Evolutionary conservation across 148 eudicot genomes (phyloP), one percentile per base, ranked within the genome.

Genomic region (Vaccinium macrocarpon): DNA sequence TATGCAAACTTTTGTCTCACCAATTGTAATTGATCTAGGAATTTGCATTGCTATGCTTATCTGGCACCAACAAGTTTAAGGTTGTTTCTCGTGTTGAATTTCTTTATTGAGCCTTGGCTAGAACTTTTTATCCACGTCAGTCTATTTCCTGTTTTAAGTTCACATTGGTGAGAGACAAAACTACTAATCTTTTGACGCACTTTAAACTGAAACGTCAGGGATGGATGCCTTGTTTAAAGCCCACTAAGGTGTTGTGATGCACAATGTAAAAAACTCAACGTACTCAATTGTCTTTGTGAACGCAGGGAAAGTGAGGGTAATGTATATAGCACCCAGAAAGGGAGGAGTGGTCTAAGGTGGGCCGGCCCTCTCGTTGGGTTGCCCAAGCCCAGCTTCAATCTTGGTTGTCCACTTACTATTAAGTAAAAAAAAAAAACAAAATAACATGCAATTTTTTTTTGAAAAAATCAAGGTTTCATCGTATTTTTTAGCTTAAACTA

Each of bases 11-110:
- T 16, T 62, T 53, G 68, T 76, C n/a, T 12, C 32, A 11, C 50
- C 23, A 50, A 35, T 46, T 68, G 59, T 81, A 27, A 68, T 64
- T 21, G 25, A 48, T 81, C 57, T 21, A n/a, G 62, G 16, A 57
- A n/a, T 64, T 23, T 15, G 1, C 9, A 49, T 62, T 48, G 48
- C 18, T 76, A 81, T 81, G 51, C 48, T 81, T 49, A 27, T 51
- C 66, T 38, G 57, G 49, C 55, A 15, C 32, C 18, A 48, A 8
- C 32, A 46, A 79, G 15, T 61, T 42, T 59, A 19, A 6, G 35
- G 5, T 62, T 61, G 46, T 9, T 14, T 81, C 53, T 62, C 23
- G 62, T 61, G 50, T 80, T 80, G 73, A 50, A 42, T 62, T 81
- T 64, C 57, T 66, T 1, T 25, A 66, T 15, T 19, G 32, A 46